Evolutionary conservation across 495 filamentous ascomycete species (phyloP).

Genomic region (Elaphomyces granulatus): DNA sequence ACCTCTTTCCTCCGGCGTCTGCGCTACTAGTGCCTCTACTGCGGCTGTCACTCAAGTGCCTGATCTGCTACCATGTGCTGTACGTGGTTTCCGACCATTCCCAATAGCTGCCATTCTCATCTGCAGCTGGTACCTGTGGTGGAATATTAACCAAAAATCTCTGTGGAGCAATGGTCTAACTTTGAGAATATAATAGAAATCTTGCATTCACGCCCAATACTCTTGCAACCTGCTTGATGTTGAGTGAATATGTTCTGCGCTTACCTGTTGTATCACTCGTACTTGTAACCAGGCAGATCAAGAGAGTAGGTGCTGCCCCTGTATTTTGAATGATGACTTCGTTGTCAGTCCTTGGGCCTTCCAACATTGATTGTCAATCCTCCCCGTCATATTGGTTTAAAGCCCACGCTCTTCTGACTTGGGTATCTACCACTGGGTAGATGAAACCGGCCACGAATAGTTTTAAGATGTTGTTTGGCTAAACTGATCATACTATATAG

Average conservation of each 20-base stretch:
- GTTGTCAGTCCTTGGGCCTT: no score
- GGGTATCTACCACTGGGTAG: no score
- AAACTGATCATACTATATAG: no score
- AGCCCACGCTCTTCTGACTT: not conserved
- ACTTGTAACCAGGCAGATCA: conserved; percentile 43
- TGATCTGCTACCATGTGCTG: conserved; percentile 37
- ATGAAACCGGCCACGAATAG: no score
- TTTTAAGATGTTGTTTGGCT: no score
- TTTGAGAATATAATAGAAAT: conserved; percentile 23
- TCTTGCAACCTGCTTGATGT: conserved; percentile 43
- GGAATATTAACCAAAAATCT: no score
- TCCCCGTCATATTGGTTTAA: no score
- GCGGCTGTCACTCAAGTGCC: no score
- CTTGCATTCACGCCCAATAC: conserved; percentile 36
- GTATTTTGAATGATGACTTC: not conserved
- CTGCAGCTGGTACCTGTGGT: no score
- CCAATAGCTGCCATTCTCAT: no score
- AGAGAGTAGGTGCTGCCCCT: conserved; percentile 27
- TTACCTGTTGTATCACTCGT: conserved; percentile 51
- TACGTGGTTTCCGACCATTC: conserved; percentile 26
- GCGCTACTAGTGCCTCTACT: conserved; percentile 17
- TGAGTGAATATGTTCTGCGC: conserved; percentile 52
- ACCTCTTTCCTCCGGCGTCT: conserved; percentile 20
- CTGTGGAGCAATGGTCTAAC: not conserved
- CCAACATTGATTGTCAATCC: no score